phyloP scores from a whole-genome alignment of 2,329 filamentous ascomycete species.

The Aspergillus melleus region DNA sequence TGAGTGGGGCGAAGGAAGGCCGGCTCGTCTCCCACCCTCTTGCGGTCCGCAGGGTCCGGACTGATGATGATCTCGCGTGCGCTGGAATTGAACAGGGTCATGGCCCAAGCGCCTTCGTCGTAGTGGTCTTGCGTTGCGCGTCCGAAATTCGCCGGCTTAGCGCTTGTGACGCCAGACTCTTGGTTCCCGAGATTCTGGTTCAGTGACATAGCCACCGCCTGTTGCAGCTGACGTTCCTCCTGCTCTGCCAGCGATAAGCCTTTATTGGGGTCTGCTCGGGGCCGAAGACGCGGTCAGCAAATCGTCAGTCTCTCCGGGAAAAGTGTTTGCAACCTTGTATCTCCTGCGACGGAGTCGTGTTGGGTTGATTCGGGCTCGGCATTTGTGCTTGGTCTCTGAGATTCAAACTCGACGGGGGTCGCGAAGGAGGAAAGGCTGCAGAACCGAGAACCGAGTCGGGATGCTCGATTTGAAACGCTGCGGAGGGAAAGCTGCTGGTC shows the following conservation, averaged over 20 bases:
- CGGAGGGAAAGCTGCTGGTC: slow-evolving; percentile 6
- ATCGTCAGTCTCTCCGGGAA: background rate
- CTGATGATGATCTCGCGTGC: slow-evolving; percentile 57
- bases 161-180: slow-evolving; percentile 54
- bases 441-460: slow-evolving; percentile 36
- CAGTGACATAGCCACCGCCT: slow-evolving; percentile 49
- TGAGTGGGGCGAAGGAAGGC: slow-evolving; percentile 59
- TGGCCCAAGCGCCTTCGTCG: slow-evolving; percentile 56
- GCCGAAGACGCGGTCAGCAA: slow-evolving; percentile 18
- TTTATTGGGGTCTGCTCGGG: slow-evolving; percentile 26
- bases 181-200: slow-evolving; percentile 48
- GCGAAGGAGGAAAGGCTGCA: slow-evolving; percentile 43
- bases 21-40: slow-evolving; percentile 51
- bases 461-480: slow-evolving; percentile 42
- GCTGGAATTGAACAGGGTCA: slow-evolving; percentile 51
- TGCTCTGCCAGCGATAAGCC: slow-evolving; percentile 43
- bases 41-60: slow-evolving; percentile 51
- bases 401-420: slow-evolving; percentile 48
- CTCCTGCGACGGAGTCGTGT: slow-evolving; percentile 29
- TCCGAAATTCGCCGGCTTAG: slow-evolving; percentile 49
- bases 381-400: slow-evolving; percentile 26
- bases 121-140: slow-evolving; percentile 57
- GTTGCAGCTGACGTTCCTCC: slow-evolving; percentile 47
- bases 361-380: slow-evolving; percentile 22
- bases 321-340: slow-evolving; percentile 26